phyloP scores from a whole-genome alignment of 2,329 filamentous ascomycete species.

The Teratosphaeriaceae sp. region DNA sequence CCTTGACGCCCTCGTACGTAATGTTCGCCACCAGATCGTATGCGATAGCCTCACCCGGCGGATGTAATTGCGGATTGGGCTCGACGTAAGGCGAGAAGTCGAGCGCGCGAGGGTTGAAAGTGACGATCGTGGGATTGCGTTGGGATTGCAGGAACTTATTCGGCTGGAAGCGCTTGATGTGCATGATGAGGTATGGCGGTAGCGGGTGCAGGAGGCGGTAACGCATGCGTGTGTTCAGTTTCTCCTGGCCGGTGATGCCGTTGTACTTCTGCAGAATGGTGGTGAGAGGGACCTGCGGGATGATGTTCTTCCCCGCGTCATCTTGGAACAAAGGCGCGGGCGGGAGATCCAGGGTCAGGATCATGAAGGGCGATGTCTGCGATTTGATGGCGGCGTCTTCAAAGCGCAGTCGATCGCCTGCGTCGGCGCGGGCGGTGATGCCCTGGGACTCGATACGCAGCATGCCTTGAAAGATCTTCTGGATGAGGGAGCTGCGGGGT shows the following conservation, averaged over 20 bases:
- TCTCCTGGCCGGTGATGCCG: slow-evolving; percentile 78
- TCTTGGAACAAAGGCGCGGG: slow-evolving; percentile 93
- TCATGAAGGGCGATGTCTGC: slow-evolving; percentile 72
- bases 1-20: slow-evolving; percentile 74
- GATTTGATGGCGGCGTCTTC: slow-evolving; percentile 83
- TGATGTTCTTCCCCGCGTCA: slow-evolving; percentile 90
- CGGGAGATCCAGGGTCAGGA: slow-evolving; percentile 89
- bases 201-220: slow-evolving; percentile 87
- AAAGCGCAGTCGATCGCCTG: slow-evolving; percentile 80
- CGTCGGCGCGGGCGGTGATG: slow-evolving; percentile 66
- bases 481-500: slow-evolving; percentile 76
- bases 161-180: slow-evolving; percentile 92
- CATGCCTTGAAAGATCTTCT: slow-evolving; percentile 87
- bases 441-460: slow-evolving; percentile 48
- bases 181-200: slow-evolving; percentile 84
- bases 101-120: slow-evolving; percentile 77
- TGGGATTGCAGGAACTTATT: slow-evolving; percentile 92
- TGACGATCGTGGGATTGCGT: slow-evolving; percentile 96
- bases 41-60: slow-evolving; percentile 74
- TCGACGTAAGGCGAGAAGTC: slow-evolving; percentile 90
- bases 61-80: slow-evolving; percentile 66
- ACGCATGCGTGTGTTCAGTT: slow-evolving; percentile 77
- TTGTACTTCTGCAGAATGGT: slow-evolving; percentile 89
- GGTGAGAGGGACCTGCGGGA: slow-evolving; percentile 81
- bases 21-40: slow-evolving; percentile 97